phyloP scores from a whole-genome alignment of 306 rosid genomes.

The Neltuma alba region DNA sequence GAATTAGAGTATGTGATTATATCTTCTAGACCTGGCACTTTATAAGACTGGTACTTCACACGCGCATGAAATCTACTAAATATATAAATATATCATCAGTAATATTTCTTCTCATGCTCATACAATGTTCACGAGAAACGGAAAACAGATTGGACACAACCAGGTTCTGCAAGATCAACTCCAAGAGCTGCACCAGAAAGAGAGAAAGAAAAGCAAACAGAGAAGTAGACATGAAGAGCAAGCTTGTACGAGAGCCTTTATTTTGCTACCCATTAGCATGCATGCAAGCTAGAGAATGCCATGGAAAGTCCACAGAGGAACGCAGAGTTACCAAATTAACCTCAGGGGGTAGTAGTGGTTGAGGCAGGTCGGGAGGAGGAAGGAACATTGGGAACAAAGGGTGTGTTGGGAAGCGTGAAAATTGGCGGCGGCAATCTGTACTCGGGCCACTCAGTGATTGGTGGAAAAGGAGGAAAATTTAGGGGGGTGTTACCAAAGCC shows the following conservation, averaged over 20 bases:
- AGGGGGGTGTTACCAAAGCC: neutral
- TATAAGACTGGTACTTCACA: neutral
- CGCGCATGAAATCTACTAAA: neutral
- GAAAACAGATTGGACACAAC: neutral
- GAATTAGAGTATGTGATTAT: neutral
- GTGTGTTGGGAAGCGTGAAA: neutral
- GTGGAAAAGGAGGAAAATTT: constrained; percentile 25
- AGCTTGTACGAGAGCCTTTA: constrained; percentile 28
- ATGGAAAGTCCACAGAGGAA: neutral
- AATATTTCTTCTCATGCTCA: neutral
- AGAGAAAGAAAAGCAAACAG: neutral
- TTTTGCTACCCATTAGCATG: constrained; percentile 9
- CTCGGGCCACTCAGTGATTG: constrained; percentile 29
- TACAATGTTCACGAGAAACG: neutral
- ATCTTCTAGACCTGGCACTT: neutral
- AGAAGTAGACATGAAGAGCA: constrained; percentile 10
- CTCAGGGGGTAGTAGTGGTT: constrained; percentile 27
- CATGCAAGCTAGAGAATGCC: neutral
- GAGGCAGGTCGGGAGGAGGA: constrained; percentile 23
- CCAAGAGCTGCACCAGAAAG: neutral
- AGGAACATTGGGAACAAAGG: constrained; percentile 11
- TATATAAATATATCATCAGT: neutral
- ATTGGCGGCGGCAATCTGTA: constrained; percentile 31
- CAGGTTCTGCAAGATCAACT: neutral
- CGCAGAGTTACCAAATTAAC: neutral